Evolutionary conservation across 805 yeast genomes (phyloP), one percentile per base, ranked within the genome.

Genomic region (Myxozyma sirexii): DNA sequence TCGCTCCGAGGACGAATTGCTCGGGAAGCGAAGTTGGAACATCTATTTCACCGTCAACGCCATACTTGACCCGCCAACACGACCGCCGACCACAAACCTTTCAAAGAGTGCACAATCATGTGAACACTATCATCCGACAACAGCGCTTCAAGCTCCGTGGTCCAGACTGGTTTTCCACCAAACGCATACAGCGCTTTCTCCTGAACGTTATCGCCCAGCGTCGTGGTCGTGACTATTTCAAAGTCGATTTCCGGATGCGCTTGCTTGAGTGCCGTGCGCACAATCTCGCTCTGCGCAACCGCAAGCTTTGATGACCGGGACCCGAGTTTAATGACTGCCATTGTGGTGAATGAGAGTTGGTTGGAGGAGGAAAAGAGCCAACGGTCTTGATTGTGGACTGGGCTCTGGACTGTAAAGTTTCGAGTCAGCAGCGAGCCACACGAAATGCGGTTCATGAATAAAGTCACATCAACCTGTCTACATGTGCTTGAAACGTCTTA

Each of bases 131-230:
- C 84, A 19, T 76, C 79, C 65, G 87, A 80, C 41, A 93, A 76
- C 50, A 91, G 76, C 24, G 85, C 85, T 75, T 94, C 99, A 58
- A 94, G 79, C 74, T 94, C 99, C 71, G 89, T 88, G 2, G 99
- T 94, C 99, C 99, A 94, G 24, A 94, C 74, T 0, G 97, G 84
- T 73, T 94, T 94, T 26, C 99, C 99, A 44, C 97, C 98, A 75
- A 94, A 94, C 3, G 96, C 83, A 74, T 93, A 94, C 51, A 94
- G 78, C 6, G 99, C 97, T 71, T 84, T 86, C 70, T 80, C 82
- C 71, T 85, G 94, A 31, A 88, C 86, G 70, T 89, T 87, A 76
- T 94, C 99, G 26, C 98, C 99, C 37, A 94, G 78, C 0, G 99
- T 93, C 54, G 86, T 81, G 39, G 90, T 80, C 2, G 96, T 92